A percentile compares a stretch with the other conserved stretches of the same genome.
Evolutionary conservation across 2,329 filamentous ascomycete genomes (phyloP).

Genomic region (Colletotrichum godetiae): DNA sequence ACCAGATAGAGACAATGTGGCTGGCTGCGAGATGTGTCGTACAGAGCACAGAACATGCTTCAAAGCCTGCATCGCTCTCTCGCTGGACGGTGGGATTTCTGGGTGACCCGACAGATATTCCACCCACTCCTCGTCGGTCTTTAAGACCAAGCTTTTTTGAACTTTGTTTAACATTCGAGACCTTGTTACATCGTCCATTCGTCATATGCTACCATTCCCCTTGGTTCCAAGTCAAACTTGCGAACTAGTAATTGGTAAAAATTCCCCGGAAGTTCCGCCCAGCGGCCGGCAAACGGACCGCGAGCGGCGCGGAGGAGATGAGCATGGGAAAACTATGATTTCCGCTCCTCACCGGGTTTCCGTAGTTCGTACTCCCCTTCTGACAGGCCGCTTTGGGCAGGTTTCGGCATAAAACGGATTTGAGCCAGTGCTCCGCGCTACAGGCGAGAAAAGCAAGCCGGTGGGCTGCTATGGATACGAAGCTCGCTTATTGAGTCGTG

Average conservation of each 20-base stretch:
- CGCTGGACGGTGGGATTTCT: background rate
- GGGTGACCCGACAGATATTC: background rate
- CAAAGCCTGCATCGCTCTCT: background rate
- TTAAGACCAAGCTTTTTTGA: background rate
- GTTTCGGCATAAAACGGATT: background rate
- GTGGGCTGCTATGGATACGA: background rate
- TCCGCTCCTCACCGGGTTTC: background rate
- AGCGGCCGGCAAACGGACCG: background rate
- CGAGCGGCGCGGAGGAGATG: background rate
- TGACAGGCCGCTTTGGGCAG: background rate
- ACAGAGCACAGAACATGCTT: background rate
- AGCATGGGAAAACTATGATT: background rate
- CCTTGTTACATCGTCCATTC: background rate
- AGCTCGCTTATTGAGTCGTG: background rate
- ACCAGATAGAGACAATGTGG: background rate
- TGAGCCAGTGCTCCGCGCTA: background rate
- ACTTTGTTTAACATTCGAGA: background rate
- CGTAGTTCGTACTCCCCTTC: background rate
- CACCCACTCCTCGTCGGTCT: background rate
- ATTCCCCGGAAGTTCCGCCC: background rate
- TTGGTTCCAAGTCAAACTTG: background rate
- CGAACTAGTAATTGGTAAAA: background rate
- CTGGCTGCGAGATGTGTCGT: background rate
- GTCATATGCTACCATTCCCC: background rate
- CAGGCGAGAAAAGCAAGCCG: background rate